These are phyloP conservation scores for Corymbia maculata DNA, from an alignment of 345 rosid genomes.

Conservation along the genomic window DNA sequence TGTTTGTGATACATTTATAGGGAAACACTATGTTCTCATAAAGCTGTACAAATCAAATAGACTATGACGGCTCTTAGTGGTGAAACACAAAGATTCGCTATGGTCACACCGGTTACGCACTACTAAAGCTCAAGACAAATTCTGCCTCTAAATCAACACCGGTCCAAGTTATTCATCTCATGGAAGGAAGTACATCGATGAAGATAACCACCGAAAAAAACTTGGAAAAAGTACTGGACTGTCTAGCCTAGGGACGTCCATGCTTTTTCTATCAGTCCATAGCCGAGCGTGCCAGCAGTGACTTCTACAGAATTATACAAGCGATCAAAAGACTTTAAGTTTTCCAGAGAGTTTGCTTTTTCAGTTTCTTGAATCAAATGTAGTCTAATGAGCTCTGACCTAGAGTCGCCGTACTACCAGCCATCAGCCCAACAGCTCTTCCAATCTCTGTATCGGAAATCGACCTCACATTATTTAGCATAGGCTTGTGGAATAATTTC, in stretches of 20 bases:
- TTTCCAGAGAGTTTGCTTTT: not conserved
- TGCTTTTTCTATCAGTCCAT: not conserved
- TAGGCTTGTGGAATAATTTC: not conserved
- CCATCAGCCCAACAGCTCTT: not conserved
- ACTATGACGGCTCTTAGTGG: not conserved
- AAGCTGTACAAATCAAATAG: not conserved
- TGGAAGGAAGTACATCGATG: not conserved
- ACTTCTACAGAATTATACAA: not conserved
- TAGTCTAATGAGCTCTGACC: not conserved
- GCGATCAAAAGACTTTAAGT: not conserved
- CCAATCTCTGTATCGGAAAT: not conserved
- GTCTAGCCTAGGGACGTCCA: not conserved
- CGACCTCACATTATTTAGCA: not conserved
- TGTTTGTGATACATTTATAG: not conserved
- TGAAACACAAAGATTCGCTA: not conserved
- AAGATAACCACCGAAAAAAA: not conserved
- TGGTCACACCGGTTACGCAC: not conserved
- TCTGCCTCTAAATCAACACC: not conserved
- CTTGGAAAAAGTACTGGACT: not conserved
- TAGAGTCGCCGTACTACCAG: not conserved
- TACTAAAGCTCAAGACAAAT: not conserved
- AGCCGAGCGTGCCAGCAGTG: not conserved
- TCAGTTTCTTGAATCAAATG: not conserved
- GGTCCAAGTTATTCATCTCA: not conserved
- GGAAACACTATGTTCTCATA: not conserved